A percentile compares a stretch with the other conserved stretches of the same genome.
Evolutionary conservation across 2,329 filamentous ascomycete genomes (phyloP).

Genomic region (Aspergillus ruber): DNA sequence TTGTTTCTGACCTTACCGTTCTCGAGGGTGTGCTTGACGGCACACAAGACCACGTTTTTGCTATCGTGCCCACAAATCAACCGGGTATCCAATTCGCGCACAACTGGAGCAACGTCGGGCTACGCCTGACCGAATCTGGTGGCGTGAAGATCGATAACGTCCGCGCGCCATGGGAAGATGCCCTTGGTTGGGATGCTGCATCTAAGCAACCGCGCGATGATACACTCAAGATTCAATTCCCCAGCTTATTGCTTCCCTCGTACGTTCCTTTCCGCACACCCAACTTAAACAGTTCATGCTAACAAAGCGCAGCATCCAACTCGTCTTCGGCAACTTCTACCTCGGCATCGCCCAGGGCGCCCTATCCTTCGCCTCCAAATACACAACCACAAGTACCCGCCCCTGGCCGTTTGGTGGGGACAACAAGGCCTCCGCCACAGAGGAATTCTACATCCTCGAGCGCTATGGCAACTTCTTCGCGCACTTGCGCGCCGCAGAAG

Average conservation of each 20-base stretch:
- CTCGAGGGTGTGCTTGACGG: conserved; percentile 57
- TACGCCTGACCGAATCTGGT: conserved; percentile 59
- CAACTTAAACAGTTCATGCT: not conserved
- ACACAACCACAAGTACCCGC: conserved; percentile 52
- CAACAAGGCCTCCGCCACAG: conserved; percentile 52
- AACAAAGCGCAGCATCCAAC: conserved; percentile 47
- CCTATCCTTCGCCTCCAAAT: conserved; percentile 49
- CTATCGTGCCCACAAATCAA: conserved; percentile 53
- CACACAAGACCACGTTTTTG: conserved; percentile 57
- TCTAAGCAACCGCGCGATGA: conserved; percentile 47
- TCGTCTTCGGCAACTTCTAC: conserved; percentile 63
- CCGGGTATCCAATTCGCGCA: conserved; percentile 49
- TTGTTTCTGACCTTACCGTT: conserved; percentile 59
- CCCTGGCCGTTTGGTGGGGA: conserved; percentile 61
- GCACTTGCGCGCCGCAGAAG: conserved; percentile 54
- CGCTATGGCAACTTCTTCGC: conserved; percentile 60
- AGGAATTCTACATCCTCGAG: conserved; percentile 61
- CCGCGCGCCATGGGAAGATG: conserved; percentile 53
- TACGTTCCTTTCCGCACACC: no score
- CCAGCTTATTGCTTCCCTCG: no score
- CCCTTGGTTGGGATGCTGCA: conserved; percentile 52
- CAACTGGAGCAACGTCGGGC: conserved; percentile 60
- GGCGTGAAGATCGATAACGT: conserved; percentile 56
- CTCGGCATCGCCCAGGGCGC: conserved; percentile 57
- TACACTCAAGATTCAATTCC: conserved; percentile 31